phyloP scores from a whole-genome alignment of 148 eudicot genomes.

The Polygonum aviculare region DNA sequence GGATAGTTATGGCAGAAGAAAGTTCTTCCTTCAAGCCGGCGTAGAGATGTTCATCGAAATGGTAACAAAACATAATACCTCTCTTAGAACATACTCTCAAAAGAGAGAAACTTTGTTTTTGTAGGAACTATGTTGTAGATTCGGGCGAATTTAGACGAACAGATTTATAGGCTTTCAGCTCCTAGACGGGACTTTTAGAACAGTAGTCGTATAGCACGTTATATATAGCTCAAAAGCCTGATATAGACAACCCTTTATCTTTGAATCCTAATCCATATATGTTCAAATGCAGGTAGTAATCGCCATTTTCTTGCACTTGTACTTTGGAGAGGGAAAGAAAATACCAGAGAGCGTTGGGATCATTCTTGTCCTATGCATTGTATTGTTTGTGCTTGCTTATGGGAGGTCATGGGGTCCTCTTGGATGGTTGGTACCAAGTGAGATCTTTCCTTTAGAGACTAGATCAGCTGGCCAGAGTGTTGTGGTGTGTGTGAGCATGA shows the following conservation, averaged over 20 bases:
- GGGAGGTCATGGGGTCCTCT: constrained; percentile 25
- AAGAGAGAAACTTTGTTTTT: neutral
- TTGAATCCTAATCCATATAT: neutral
- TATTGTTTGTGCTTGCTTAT: constrained; percentile 9
- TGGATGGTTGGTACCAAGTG: constrained; percentile 24
- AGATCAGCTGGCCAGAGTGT: constrained; percentile 28
- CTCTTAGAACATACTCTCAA: neutral
- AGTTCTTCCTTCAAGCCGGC: constrained; percentile 8
- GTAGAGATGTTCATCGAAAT: constrained; percentile 8
- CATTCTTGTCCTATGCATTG: constrained; percentile 6
- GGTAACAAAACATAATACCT: neutral
- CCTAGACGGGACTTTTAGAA: too few relatives aligned
- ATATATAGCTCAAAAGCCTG: too few relatives aligned
- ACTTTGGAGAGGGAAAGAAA: constrained; percentile 5
- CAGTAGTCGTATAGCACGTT: too few relatives aligned
- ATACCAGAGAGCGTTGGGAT: neutral
- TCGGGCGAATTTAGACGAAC: too few relatives aligned
- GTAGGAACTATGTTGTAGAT: too few relatives aligned
- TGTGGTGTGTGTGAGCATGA: constrained; percentile 20
- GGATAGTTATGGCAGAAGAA: constrained; percentile 26
- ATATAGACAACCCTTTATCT: too few relatives aligned
- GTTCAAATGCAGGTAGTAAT: neutral
- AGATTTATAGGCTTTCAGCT: too few relatives aligned
- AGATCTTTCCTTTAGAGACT: constrained; percentile 24
- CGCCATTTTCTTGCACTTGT: neutral